Base-by-base conservation (phyloP, 306 rosid species). In the Cyclanthera cordifolia region DNA sequence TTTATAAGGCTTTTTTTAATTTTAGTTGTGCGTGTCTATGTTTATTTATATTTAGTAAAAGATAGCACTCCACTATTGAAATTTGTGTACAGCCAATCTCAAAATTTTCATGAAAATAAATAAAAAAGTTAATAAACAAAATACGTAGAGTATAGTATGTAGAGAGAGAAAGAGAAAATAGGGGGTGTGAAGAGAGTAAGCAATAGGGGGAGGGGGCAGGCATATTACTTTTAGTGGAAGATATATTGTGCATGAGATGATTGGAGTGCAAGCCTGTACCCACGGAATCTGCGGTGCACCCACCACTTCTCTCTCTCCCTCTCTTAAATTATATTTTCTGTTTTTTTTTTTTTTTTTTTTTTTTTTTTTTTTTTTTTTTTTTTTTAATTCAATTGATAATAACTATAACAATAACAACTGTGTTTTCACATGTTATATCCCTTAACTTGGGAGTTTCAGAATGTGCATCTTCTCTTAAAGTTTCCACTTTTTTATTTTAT, bases 251-350 rank as follows among this genome's bases (percentile, higher is more conserved):
- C 72, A 76, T 63, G 75, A 63, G 85, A 86, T 85, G 91, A 82
- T 87, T 84, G 91, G 85, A 87, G 84, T 84, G 96, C 92, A 84
- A 87, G 95, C 67, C 95, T 90, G 90, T 83, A 87, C 80, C 83
- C 89, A 81, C 91, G 91, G 41, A 34, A 34, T 34, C 41, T 34
- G 41, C 41, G 41, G 41, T 34, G 41, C 41, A 34, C 41, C 41
- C 41, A 34, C 41, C 41, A 34, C 41, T 34, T 34, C 41, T 69
- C 30, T 32, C 19, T 34, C 41, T 34, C 41, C n/a, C n/a, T 34
- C 41, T 34, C 41, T 32, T 4, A 32, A 32, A 32, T 32, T 3
- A 32, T 32, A 32, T 32, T 32, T 32, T 32, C 6, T 0, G 7
- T 0, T 34, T 32, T 8, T 16, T 2, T 9, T 30, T 16, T 3